These are phyloP conservation scores for Tulasnella sp. DNA, from an alignment of 768 basidiomycete species.

Conservation along the genomic window DNA sequence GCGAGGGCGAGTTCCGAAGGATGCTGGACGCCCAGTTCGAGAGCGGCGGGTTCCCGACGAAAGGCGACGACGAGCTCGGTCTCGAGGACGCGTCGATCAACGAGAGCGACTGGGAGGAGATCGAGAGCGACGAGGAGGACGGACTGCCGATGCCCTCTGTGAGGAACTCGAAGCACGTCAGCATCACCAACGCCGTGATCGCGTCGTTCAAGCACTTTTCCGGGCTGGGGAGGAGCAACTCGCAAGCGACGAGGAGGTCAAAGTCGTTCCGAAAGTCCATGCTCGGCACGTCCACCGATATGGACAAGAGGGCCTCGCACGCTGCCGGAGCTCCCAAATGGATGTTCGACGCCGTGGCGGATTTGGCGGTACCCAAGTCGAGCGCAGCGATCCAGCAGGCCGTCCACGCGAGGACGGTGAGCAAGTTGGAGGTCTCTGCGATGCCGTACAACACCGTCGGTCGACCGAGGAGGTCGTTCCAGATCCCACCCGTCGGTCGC, in stretches of 20 bases:
- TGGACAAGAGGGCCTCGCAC: not conserved
- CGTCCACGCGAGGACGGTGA: not conserved
- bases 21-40: conserved; percentile 51
- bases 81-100: not conserved
- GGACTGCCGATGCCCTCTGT: not conserved
- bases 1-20: conserved; percentile 53
- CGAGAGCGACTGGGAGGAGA: conserved; percentile 15
- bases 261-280: not conserved
- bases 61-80: not conserved
- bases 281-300: not conserved
- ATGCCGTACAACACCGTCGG: not conserved
- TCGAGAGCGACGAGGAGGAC: conserved; percentile 18
- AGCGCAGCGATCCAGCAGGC: not conserved
- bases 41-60: conserved; percentile 38
- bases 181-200: not conserved
- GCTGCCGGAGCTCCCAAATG: conserved; percentile 27
- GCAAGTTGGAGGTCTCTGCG: not conserved
- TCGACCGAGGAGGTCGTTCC: not conserved
- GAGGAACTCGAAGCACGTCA: not conserved
- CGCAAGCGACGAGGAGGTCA: not conserved
- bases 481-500: not conserved
- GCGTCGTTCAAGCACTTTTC: not conserved
- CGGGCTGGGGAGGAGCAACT: not conserved
- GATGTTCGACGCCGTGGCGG: conserved; percentile 74
- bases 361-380: conserved; percentile 33